Percentiles rank a stretch among this genome's conserved stretches.
Evolutionary conservation across 495 filamentous ascomycete genomes (phyloP).

Genomic region (Daldinia grandis): DNA sequence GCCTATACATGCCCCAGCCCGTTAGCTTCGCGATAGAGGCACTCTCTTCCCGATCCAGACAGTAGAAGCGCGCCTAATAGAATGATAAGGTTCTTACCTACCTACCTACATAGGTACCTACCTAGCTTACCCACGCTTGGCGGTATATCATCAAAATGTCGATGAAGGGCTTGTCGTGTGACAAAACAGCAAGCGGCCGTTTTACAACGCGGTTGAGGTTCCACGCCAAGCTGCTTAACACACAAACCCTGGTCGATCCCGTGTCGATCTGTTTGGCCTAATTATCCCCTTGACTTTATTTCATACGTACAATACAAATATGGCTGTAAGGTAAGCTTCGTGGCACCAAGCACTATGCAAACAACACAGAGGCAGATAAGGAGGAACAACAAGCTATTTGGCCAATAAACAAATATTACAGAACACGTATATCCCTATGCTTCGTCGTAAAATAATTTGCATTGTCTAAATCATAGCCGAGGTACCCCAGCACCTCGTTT

Average conservation of each 20-base stretch:
- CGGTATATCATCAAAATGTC: background rate
- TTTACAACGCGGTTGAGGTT: constrained; percentile 16
- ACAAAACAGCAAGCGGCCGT: constrained; percentile 1
- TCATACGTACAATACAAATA: too few relatives aligned
- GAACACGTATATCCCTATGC: background rate
- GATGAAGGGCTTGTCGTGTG: constrained; percentile 19
- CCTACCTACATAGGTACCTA: background rate
- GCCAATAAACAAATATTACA: background rate
- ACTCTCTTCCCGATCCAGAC: constrained; percentile 16
- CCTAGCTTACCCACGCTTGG: background rate
- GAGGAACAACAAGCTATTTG: background rate
- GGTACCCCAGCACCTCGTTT: constrained; percentile 32
- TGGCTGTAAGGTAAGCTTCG: background rate
- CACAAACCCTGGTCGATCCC: background rate
- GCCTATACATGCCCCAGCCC: constrained; percentile 17
- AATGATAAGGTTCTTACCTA: background rate
- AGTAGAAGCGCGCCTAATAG: constrained; percentile 29
- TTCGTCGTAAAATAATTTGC: constrained; percentile 37
- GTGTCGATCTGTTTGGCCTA: background rate
- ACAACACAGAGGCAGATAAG: background rate
- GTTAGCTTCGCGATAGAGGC: constrained; percentile 24
- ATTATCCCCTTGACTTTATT: too few relatives aligned
- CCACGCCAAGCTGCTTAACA: background rate
- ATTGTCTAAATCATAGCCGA: constrained; percentile 42
- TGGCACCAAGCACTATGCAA: background rate